A percentile compares a stretch with the other conserved stretches of the same genome.
These are phyloP conservation scores for Osmanthus fragrans DNA, from an alignment of 257 asterid genomes.

Conservation along the genomic window DNA sequence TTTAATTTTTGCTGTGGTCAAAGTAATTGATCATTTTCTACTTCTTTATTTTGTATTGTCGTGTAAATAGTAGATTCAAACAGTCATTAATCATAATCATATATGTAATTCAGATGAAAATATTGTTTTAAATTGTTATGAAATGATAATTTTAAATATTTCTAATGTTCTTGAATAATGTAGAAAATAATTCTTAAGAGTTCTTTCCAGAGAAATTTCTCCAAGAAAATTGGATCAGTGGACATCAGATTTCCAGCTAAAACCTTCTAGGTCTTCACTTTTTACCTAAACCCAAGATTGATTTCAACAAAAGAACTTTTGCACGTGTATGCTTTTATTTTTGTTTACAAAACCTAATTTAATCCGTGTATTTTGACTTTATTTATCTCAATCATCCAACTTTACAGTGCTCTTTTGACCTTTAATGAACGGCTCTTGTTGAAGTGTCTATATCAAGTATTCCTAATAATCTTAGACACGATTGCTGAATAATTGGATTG, in stretches of 20 bases:
- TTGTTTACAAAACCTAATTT: background rate
- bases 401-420: background rate
- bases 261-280: background rate
- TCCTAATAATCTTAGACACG: background rate
- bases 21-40: background rate
- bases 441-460: background rate
- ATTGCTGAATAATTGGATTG: background rate
- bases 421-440: background rate
- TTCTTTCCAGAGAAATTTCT: background rate
- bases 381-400: background rate
- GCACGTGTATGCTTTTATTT: background rate
- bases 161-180: background rate
- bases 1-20: background rate
- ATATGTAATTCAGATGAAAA: background rate
- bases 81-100: no score
- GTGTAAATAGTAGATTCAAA: background rate
- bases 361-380: background rate
- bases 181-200: background rate
- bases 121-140: background rate
- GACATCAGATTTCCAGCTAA: background rate
- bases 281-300: background rate
- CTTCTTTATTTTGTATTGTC: no score
- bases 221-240: background rate
- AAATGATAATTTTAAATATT: background rate
- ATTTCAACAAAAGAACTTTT: background rate